phyloP scores from a whole-genome alignment of 441 rosid species.

The Mallotus japonicus region DNA sequence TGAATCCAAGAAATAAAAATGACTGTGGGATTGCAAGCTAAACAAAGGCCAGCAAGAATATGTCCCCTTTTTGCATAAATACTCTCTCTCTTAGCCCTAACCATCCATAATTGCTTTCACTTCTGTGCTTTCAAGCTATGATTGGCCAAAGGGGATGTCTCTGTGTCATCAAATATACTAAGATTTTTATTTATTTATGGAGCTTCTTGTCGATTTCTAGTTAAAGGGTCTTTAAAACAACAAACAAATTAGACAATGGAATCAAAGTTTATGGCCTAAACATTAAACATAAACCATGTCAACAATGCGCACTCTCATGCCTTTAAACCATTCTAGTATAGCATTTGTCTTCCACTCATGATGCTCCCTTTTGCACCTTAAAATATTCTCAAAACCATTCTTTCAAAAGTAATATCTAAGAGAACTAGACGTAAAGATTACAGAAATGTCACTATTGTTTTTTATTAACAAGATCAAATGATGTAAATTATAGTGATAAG shows the following conservation, averaged over 20 bases:
- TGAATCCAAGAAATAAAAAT: slow-evolving; percentile 15
- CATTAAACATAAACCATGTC: slow-evolving; percentile 18
- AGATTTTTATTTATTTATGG: neutral
- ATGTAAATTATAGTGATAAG: too few species aligned
- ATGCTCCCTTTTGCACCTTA: neutral
- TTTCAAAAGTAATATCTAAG: neutral
- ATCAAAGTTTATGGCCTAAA: slow-evolving; percentile 29
- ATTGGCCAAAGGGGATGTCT: slow-evolving; percentile 19
- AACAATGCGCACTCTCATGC: slow-evolving; percentile 15
- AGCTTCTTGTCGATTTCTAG: slow-evolving; percentile 8
- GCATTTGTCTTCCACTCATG: slow-evolving; percentile 14
- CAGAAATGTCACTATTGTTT: neutral
- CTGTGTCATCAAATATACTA: neutral
- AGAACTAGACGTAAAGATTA: neutral
- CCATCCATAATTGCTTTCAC: slow-evolving; percentile 45
- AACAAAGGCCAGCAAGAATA: slow-evolving; percentile 29
- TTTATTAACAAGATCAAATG: too few species aligned
- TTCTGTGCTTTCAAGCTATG: slow-evolving; percentile 16
- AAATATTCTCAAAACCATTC: neutral
- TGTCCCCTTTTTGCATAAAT: slow-evolving; percentile 27
- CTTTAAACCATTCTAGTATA: slow-evolving; percentile 31
- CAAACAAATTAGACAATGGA: slow-evolving; percentile 22
- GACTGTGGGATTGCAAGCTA: slow-evolving; percentile 9
- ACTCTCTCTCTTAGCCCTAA: slow-evolving; percentile 28
- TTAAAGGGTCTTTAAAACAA: slow-evolving; percentile 3